Conservation (phyloP, 495 filamentous ascomycete genomes). For the Penicillium goetzii region DNA sequence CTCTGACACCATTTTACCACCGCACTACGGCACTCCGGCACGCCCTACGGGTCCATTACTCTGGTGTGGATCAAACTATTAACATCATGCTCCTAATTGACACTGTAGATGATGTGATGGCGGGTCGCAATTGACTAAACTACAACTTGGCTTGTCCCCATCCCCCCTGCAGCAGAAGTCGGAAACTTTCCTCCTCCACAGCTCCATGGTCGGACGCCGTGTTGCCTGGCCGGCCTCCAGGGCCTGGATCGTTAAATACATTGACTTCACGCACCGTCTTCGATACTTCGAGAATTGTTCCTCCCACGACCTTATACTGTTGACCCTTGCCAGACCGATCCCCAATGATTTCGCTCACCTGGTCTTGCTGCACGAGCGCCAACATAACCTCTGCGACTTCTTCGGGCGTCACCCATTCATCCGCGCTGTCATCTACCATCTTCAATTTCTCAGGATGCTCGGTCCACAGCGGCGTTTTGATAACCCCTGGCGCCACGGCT, state of each 20-base stretch:
- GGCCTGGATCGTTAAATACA: conserved; percentile 62
- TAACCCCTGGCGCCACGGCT: conserved; percentile 67
- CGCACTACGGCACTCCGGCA: background rate
- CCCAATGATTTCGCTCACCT: conserved; percentile 48
- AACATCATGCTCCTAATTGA: conserved; percentile 16
- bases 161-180: conserved; percentile 43
- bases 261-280: conserved; percentile 58
- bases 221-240: conserved; percentile 49
- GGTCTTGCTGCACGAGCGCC: conserved; percentile 56
- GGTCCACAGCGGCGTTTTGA: conserved; percentile 71
- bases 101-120: conserved; percentile 13
- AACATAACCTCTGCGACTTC: conserved; percentile 70
- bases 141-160: conserved; percentile 44
- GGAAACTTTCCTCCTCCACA: conserved; percentile 51
- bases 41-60: background rate
- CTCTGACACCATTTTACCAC: conserved; percentile 2
- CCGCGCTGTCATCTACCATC: conserved; percentile 52
- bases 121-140: conserved; percentile 9
- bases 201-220: conserved; percentile 46
- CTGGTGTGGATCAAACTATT: background rate
- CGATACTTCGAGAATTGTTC: conserved; percentile 63
- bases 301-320: conserved; percentile 45
- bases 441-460: conserved; percentile 68
- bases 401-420: conserved; percentile 66
- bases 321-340: conserved; percentile 38